Conservation (phyloP, 352 stramenopile genomes). For the Phytopythium kandeliae region DNA sequence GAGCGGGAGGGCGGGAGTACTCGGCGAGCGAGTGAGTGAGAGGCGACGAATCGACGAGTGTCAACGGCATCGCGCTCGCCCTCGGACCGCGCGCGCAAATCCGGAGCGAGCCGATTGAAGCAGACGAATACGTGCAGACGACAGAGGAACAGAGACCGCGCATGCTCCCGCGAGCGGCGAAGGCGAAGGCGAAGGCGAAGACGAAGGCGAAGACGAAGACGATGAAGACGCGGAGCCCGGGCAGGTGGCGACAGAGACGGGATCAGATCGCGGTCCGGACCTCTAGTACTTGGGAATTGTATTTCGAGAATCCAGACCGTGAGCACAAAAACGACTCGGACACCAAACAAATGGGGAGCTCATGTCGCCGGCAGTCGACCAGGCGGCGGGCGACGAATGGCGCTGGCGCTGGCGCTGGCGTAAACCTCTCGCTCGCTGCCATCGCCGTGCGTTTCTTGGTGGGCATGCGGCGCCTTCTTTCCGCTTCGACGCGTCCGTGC, state of each 20-base stretch:
- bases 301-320: background rate
- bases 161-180: too few relatives aligned
- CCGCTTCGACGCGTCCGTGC: too few relatives aligned
- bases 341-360: too few relatives aligned
- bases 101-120: background rate
- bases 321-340: too few relatives aligned
- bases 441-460: too few relatives aligned
- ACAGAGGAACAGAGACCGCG: background rate
- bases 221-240: too few relatives aligned
- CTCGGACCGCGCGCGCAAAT: background rate
- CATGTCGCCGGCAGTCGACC: too few relatives aligned
- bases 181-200: background rate
- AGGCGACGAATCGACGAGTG: conserved; percentile 3
- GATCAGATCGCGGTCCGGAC: background rate
- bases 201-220: too few relatives aligned
- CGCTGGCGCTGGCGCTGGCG: too few relatives aligned
- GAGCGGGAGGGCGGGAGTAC: background rate
- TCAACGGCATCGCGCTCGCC: background rate
- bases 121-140: background rate
- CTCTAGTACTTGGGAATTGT: background rate
- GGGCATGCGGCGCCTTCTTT: too few relatives aligned
- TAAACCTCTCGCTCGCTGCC: too few relatives aligned
- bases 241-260: background rate
- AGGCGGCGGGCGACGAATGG: too few relatives aligned
- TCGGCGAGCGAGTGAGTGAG: conserved; percentile 2